These are phyloP conservation scores for Trichoderma orchidacearum DNA, from an alignment of 495 filamentous ascomycete genomes.

Conservation along the genomic window DNA sequence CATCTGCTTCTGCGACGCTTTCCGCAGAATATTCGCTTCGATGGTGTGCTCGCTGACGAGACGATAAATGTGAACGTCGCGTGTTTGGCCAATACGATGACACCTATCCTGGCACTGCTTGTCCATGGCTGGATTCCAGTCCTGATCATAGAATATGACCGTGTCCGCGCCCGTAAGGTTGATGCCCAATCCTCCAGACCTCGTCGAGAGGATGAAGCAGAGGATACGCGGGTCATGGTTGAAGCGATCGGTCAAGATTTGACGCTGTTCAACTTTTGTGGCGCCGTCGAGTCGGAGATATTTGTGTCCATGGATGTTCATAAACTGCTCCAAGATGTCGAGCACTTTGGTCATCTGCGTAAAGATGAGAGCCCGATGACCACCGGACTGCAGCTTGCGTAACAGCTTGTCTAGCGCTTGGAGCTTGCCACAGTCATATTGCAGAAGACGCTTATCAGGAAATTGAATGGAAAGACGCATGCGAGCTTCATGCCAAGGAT, in stretches of 20 bases:
- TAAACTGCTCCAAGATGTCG: conserved; percentile 92
- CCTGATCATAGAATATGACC: conserved; percentile 98
- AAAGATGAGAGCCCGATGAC: conserved; percentile 92
- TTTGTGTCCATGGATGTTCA: conserved; percentile 95
- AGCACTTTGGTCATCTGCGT: conserved; percentile 99
- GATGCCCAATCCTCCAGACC: conserved; percentile 90
- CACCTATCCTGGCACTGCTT: conserved; percentile 98
- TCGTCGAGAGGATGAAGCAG: conserved; percentile 87
- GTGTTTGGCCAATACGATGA: conserved; percentile 95
- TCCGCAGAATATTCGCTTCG: conserved; percentile 94
- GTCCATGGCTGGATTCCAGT: conserved; percentile 99
- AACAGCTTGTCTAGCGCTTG: conserved; percentile 81
- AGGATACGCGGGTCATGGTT: conserved; percentile 88
- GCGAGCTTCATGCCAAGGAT: conserved; percentile 88
- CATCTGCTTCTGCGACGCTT: conserved; percentile 94
- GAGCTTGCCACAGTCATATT: conserved; percentile 97
- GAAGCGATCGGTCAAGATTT: conserved; percentile 92
- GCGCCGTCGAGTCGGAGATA: conserved; percentile 92
- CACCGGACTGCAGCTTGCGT: conserved; percentile 73
- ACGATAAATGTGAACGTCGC: conserved; percentile 96
- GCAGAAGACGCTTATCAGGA: conserved; percentile 85
- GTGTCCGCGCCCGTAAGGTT: conserved; percentile 96
- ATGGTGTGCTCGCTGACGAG: conserved; percentile 97
- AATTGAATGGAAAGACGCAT: conserved; percentile 92
- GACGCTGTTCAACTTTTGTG: conserved; percentile 89